Evolutionary conservation across 352 stramenopile genomes (phyloP), one percentile per base, ranked within the genome.

Genomic region (Blastocystis sp.): DNA sequence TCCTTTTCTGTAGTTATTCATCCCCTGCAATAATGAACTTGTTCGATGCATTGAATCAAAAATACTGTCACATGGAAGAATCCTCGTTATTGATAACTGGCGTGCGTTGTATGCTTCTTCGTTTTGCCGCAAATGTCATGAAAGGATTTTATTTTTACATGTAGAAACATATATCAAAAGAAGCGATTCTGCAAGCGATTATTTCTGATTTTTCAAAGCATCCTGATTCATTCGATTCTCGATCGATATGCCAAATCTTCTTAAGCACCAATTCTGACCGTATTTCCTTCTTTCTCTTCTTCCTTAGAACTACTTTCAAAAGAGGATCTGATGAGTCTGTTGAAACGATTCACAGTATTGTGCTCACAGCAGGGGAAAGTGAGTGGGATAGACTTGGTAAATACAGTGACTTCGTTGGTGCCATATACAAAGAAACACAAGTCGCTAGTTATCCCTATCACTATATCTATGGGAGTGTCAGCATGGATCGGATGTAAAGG

Each of bases 401-500:
- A 80, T 20, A 64, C 50, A n/a, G 70, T 80, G 5, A 29, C 45
- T n/a, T 62, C 70, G 3, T 20, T 62, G 34, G 15, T 39, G 0
- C 70, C 70, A 15, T 80, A 80, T 34, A 13, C 37, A 18, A 50
- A 54, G 15, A 8, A 23, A 0, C 37, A 80, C 15, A 61, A 39
- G 4, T 80, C 70, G 39, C 29, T 66, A 18, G 13, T 80, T 4
- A 20, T 64, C 8, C 70, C 70, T 13, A 62, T 80, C n/a, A 64
- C 70, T 26, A 26, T 80, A 37, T 80, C 70, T 20, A 43, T 80
- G 70, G 70, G 70, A 11, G 70, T 80, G 9, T 61, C 70, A 6
- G 20, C 70, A 23, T 80, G 70, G 70, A 61, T 41, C 64, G 18
- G 37, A 11, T 47, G 55, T 20, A 80, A 80, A 6, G 26, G 20